These are phyloP conservation scores for Aureobasidium sp. DNA, from an alignment of 2,329 filamentous ascomycete species.

Conservation along the genomic window DNA sequence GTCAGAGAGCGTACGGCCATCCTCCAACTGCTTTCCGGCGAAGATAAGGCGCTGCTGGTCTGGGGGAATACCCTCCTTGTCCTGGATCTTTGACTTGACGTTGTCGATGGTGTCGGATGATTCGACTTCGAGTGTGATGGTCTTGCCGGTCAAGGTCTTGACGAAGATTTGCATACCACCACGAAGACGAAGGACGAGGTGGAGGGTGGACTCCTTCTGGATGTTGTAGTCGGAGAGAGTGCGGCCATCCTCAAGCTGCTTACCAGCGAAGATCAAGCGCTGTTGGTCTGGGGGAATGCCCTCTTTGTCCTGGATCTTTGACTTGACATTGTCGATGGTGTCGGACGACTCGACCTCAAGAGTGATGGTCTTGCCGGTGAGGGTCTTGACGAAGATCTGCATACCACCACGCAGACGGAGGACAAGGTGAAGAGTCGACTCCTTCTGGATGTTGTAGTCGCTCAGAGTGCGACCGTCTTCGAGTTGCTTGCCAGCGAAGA, in stretches of 20 bases:
- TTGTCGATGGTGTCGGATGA: slow-evolving; percentile 98
- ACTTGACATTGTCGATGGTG: slow-evolving; percentile 91
- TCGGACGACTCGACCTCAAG: slow-evolving; percentile 83
- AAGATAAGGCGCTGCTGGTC: slow-evolving; percentile 95
- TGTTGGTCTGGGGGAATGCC: slow-evolving; percentile 93
- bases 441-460: slow-evolving; percentile 88
- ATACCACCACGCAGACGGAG: slow-evolving; percentile 61
- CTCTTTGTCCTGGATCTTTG: slow-evolving; percentile 74
- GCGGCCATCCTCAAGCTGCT: slow-evolving; percentile 87
- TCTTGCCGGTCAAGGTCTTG: slow-evolving; percentile 99
- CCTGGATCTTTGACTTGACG: slow-evolving; percentile 98
- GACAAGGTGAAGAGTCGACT: slow-evolving; percentile 59
- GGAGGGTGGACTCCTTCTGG: slow-evolving; percentile 81
- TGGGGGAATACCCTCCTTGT: slow-evolving; percentile 95
- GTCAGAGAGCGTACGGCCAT: slow-evolving; percentile 75
- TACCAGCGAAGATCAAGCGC: slow-evolving; percentile 86
- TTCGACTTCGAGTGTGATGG: slow-evolving; percentile 97
- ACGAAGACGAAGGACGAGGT: slow-evolving; percentile 91
- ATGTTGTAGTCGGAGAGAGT: slow-evolving; percentile 96
- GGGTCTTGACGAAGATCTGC: slow-evolving; percentile 47
- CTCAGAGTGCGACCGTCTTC: slow-evolving; percentile 86
- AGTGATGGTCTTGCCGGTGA: slow-evolving; percentile 85
- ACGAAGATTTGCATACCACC: slow-evolving; percentile 80
- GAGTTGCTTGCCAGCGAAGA: slow-evolving; percentile 93
- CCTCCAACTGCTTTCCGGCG: slow-evolving; percentile 90